Percentiles rank a stretch among this genome's conserved stretches.
Conservation (phyloP, 83 land plant species). For the Picea engelmannii region DNA sequence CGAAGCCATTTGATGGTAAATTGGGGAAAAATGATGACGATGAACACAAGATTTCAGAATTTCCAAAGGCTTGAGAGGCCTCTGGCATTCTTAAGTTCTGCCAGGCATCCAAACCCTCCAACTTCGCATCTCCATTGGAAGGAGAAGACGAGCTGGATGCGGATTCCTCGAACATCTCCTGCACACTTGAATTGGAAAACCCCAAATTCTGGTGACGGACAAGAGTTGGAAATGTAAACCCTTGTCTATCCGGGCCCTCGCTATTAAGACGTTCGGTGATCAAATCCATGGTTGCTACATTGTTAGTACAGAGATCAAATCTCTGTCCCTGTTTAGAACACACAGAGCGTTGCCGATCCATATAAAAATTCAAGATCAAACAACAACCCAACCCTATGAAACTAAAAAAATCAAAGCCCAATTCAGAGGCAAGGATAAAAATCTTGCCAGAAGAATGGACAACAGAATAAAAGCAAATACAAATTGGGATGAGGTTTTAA, state of each 20-base stretch:
- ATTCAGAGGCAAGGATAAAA: background rate
- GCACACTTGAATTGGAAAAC: slow-evolving; percentile 51
- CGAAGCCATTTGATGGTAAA: slow-evolving; percentile 22
- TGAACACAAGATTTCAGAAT: slow-evolving; percentile 19
- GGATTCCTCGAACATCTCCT: slow-evolving; percentile 17
- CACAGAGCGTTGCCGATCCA: slow-evolving; percentile 3
- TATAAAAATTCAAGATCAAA: slow-evolving; percentile 2
- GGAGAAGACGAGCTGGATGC: slow-evolving; percentile 22
- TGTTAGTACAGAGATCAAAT: background rate
- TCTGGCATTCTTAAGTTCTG: background rate
- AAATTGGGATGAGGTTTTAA: slow-evolving; percentile 13
- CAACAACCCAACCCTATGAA: slow-evolving; percentile 1
- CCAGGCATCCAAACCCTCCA: background rate
- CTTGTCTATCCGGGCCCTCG: background rate
- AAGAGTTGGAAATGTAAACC: slow-evolving; percentile 23
- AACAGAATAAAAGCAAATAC: too few relatives aligned
- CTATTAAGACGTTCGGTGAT: slow-evolving; percentile 1
- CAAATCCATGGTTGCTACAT: slow-evolving; percentile 36
- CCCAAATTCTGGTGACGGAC: slow-evolving; percentile 34
- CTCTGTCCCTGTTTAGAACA: background rate
- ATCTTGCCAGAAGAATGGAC: slow-evolving; percentile 5
- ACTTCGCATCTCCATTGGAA: slow-evolving; percentile 10
- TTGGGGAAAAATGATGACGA: slow-evolving; percentile 23
- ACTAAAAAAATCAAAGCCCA: background rate
- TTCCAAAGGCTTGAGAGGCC: background rate